phyloP scores from a whole-genome alignment of 495 filamentous ascomycete genomes.

The Aspergillus olivimuriae region DNA sequence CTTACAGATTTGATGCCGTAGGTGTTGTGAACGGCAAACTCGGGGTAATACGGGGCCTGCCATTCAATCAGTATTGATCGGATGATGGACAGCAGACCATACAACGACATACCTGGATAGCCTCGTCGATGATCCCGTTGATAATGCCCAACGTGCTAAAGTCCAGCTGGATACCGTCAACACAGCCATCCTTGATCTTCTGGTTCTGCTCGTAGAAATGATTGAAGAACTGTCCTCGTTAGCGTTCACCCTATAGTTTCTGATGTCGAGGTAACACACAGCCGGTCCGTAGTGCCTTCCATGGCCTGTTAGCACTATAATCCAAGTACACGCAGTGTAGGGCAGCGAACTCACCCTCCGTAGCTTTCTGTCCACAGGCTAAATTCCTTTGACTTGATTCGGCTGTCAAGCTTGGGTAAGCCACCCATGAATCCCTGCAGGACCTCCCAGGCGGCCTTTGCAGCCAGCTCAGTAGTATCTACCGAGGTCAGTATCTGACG shows the following conservation, averaged over 20 bases:
- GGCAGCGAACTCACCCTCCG: conserved; percentile 47
- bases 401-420: conserved; percentile 40
- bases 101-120: conserved; percentile 42
- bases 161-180: conserved; percentile 32
- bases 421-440: conserved; percentile 49
- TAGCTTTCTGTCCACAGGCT: conserved; percentile 51
- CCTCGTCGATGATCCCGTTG: conserved; percentile 72
- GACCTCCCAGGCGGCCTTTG: conserved; percentile 51
- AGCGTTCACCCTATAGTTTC: conserved; percentile 29
- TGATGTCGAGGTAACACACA: conserved; percentile 37
- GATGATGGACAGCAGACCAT: background rate
- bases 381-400: conserved; percentile 48
- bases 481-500: conserved; percentile 4
- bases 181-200: conserved; percentile 38
- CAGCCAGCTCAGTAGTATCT: conserved; percentile 51
- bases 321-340: conserved; percentile 6
- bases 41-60: conserved; percentile 53
- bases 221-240: conserved; percentile 29
- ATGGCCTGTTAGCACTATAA: conserved; percentile 11
- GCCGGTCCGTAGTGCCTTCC: conserved; percentile 40
- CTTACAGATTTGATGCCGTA: conserved; percentile 62
- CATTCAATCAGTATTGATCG: background rate
- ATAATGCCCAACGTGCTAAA: conserved; percentile 46
- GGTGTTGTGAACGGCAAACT: conserved; percentile 65
- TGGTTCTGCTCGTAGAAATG: conserved; percentile 61